phyloP scores from a whole-genome alignment of 2,329 filamentous ascomycete genomes.

The Phaeosphaeria sp. region DNA sequence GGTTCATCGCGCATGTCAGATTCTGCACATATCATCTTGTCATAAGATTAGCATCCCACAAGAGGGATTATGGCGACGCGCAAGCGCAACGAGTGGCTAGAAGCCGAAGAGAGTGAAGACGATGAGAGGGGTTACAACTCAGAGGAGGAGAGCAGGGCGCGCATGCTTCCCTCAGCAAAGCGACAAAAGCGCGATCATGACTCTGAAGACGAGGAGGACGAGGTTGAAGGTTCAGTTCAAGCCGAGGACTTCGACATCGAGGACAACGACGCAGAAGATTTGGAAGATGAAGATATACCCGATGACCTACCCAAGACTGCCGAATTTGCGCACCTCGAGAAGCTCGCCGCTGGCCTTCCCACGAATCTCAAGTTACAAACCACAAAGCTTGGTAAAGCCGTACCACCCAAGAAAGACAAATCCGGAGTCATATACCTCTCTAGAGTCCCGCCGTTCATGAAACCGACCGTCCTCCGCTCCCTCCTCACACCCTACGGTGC shows the following conservation, averaged over 20 bases:
- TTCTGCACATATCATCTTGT: background rate
- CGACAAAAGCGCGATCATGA: constrained; percentile 65
- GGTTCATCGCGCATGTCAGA: background rate
- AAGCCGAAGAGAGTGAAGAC: constrained; percentile 54
- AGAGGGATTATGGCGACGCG: constrained; percentile 62
- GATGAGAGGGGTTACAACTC: constrained; percentile 67
- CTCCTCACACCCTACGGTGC: constrained; percentile 77
- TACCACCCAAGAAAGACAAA: constrained; percentile 67
- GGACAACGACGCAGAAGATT: constrained; percentile 6
- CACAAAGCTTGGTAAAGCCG: constrained; percentile 26
- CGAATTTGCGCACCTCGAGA: constrained; percentile 40
- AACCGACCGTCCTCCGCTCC: constrained; percentile 76
- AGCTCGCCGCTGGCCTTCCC: constrained; percentile 37
- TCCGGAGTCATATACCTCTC: constrained; percentile 86
- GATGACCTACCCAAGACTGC: constrained; percentile 31
- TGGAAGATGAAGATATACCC: constrained; percentile 28
- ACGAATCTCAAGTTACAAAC: constrained; percentile 45
- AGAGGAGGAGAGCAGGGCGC: constrained; percentile 71
- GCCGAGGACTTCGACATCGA: constrained; percentile 35
- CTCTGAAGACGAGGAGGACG: constrained; percentile 20
- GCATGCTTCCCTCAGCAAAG: constrained; percentile 62
- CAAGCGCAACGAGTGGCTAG: constrained; percentile 75
- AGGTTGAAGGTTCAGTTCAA: background rate
- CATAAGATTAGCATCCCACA: background rate
- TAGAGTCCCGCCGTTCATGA: constrained; percentile 87